Evolutionary conservation across 139 green algal species (phyloP).

Genomic region (Chlamydomonas asymmetrica): DNA sequence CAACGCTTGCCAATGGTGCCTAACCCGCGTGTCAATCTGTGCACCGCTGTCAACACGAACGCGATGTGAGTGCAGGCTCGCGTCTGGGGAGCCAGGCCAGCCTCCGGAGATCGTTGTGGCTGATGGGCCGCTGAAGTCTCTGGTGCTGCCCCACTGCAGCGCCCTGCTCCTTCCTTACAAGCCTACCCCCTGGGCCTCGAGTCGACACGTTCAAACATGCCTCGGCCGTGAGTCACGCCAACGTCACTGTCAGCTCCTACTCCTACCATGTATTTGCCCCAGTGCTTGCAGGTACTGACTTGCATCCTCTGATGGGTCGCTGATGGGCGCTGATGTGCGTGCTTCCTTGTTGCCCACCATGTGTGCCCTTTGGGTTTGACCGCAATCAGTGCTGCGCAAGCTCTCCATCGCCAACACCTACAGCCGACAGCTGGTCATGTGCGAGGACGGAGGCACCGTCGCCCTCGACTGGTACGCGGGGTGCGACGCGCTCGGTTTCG

Average conservation of each 20-base stretch:
- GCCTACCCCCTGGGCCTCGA: constrained; percentile 17
- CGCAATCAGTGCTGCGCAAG: not conserved
- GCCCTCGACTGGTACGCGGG: constrained; percentile 73
- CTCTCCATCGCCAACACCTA: constrained; percentile 38
- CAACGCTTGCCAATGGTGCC: too few relatives aligned
- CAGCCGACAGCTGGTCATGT: constrained; percentile 46
- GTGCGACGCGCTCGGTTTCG: constrained; percentile 31
- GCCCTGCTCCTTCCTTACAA: not conserved
- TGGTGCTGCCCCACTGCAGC: constrained; percentile 15
- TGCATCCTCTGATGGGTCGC: not conserved
- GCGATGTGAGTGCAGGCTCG: too few relatives aligned
- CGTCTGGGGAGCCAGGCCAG: too few relatives aligned
- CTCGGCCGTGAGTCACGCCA: constrained; percentile 15
- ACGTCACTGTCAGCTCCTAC: not conserved
- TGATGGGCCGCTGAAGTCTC: not conserved
- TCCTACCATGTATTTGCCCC: not conserved
- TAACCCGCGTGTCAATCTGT: too few relatives aligned
- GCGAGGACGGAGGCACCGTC: constrained; percentile 59
- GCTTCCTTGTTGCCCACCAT: too few relatives aligned
- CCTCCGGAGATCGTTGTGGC: too few relatives aligned
- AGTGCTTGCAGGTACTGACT: not conserved
- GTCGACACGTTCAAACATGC: constrained; percentile 7
- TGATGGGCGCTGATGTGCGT: too few relatives aligned
- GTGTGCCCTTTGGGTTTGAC: too few relatives aligned
- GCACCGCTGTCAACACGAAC: too few relatives aligned